These are phyloP conservation scores for Acanthamoeba royreba DNA, from an alignment of 208 protist genomes.

Conservation along the genomic window DNA sequence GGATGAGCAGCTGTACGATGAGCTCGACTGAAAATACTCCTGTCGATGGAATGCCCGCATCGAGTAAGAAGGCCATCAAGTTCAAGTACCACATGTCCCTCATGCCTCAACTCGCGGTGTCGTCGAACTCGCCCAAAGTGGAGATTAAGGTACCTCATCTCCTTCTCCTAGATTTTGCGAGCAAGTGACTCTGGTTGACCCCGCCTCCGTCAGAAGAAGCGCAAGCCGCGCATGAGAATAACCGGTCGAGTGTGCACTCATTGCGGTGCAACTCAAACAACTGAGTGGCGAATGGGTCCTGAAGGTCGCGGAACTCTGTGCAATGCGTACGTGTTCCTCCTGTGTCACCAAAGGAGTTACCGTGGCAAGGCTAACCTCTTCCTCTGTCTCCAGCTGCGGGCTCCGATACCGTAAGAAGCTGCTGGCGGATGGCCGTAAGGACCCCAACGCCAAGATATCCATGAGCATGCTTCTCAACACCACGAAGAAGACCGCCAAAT, in stretches of 20 bases:
- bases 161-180: neutral
- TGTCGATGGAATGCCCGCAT: neutral
- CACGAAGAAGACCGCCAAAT: neutral
- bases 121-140: neutral
- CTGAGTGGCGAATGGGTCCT: constrained; percentile 7
- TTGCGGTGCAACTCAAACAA: neutral
- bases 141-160: neutral
- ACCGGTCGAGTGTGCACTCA: neutral
- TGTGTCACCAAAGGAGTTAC: neutral
- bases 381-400: neutral
- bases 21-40: neutral
- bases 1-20: neutral
- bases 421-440: neutral
- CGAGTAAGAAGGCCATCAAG: neutral
- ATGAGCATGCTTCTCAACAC: constrained; percentile 16
- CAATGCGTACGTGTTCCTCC: neutral
- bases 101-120: neutral
- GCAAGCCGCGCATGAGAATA: neutral
- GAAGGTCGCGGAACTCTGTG: constrained; percentile 11
- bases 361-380: neutral
- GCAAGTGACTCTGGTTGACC: neutral
- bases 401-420: constrained; percentile 22
- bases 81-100: constrained; percentile 38
- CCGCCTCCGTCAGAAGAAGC: neutral
- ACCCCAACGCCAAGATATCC: neutral